These are phyloP conservation scores for Leishmania aethiopica DNA, from an alignment of 208 protist species.

Conservation along the genomic window DNA sequence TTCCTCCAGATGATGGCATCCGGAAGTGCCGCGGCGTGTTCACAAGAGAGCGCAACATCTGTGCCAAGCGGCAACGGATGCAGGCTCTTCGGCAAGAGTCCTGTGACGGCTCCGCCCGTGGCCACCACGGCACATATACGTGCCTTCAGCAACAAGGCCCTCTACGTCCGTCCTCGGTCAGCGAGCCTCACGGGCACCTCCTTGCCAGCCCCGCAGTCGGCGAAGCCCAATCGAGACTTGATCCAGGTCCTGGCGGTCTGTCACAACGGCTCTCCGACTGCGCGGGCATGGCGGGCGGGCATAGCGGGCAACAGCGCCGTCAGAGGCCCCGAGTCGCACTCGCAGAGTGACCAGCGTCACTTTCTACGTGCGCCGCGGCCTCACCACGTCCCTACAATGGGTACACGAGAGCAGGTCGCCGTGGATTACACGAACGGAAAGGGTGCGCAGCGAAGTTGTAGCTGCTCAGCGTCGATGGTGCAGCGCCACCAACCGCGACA, in stretches of 20 bases:
- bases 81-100: not conserved
- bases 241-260: not conserved
- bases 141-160: slow-evolving; percentile 14
- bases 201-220: not conserved
- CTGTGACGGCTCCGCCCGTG: not conserved
- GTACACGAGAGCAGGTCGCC: not conserved
- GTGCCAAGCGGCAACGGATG: not conserved
- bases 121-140: slow-evolving; percentile 8
- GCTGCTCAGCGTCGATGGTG: not conserved
- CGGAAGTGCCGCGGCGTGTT: not conserved
- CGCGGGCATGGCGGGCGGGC: not conserved
- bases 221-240: not conserved
- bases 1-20: not conserved
- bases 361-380: not conserved
- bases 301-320: not conserved
- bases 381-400: not conserved
- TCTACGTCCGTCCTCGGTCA: slow-evolving; percentile 24
- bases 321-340: not conserved
- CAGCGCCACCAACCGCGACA: slow-evolving; percentile 2
- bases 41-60: not conserved
- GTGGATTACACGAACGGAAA: not conserved
- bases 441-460: not conserved
- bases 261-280: not conserved
- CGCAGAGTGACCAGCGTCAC: not conserved
- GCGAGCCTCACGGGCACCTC: slow-evolving; percentile 9